Conservation (phyloP, 306 rosid species). For the Prunus padus region DNA sequence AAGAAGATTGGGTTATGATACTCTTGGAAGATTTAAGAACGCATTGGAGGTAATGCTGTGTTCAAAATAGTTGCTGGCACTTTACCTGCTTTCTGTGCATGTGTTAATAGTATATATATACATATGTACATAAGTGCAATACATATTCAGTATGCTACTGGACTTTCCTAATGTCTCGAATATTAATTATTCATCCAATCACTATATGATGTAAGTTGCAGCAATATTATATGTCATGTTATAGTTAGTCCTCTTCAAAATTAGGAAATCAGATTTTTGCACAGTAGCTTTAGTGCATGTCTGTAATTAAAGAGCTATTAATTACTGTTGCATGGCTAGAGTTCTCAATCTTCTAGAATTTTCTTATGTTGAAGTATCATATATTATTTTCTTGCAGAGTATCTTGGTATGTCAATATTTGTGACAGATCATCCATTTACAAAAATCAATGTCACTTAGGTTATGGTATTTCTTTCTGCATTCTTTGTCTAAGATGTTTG, state of each 20-base stretch:
- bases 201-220: not conserved
- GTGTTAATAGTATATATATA: not conserved
- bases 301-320: conserved; percentile 11
- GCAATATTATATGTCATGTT: not conserved
- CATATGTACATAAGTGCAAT: not conserved
- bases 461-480: not conserved
- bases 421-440: not conserved
- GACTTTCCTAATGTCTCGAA: not conserved
- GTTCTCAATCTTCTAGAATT: conserved; percentile 15
- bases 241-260: not conserved
- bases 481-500: conserved; percentile 12
- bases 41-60: conserved; percentile 56
- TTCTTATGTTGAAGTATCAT: conserved; percentile 20
- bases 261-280: not conserved
- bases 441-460: not conserved
- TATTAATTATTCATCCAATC: not conserved
- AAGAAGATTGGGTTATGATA: conserved; percentile 68
- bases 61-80: not conserved
- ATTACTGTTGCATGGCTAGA: conserved; percentile 13
- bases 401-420: not conserved
- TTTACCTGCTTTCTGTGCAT: not conserved
- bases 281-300: not conserved
- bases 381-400: conserved; percentile 1
- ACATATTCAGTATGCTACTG: not conserved
- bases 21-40: conserved; percentile 55